Evolutionary conservation across 1,284 basidiomycete genomes (phyloP).

Genomic region (Pseudozyma sp.): DNA sequence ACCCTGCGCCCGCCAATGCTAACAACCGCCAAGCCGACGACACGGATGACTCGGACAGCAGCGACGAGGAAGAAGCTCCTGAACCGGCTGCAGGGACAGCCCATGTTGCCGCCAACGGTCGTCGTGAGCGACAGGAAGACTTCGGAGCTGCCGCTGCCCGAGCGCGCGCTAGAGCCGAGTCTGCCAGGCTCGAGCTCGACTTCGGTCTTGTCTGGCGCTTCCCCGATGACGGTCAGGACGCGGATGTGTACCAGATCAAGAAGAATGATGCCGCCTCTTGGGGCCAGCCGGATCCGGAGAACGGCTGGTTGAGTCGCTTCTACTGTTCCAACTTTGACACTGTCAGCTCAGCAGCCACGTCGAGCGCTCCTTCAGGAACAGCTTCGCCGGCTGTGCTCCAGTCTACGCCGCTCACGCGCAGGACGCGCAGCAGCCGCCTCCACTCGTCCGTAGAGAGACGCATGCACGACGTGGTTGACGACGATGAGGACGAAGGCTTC

Average conservation of each 20-base stretch:
- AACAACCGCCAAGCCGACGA: slow-evolving; percentile 18
- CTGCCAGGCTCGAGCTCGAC: slow-evolving; percentile 54
- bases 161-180: slow-evolving; percentile 42
- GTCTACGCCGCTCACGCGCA: slow-evolving; percentile 45
- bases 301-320: slow-evolving; percentile 63
- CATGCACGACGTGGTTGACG: slow-evolving; percentile 45
- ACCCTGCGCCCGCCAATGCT: slow-evolving; percentile 5
- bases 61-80: slow-evolving; percentile 11
- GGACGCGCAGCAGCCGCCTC: slow-evolving; percentile 34
- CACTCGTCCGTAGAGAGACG: slow-evolving; percentile 45
- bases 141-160: slow-evolving; percentile 34
- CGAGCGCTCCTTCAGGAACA: slow-evolving; percentile 36
- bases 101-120: slow-evolving; percentile 2
- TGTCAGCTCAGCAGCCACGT: slow-evolving; percentile 32
- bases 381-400: slow-evolving; percentile 44
- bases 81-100: not conserved
- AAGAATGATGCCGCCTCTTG: slow-evolving; percentile 47
- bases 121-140: slow-evolving; percentile 23
- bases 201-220: slow-evolving; percentile 62
- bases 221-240: slow-evolving; percentile 59
- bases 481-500: slow-evolving; percentile 32
- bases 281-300: slow-evolving; percentile 59
- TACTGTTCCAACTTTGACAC: slow-evolving; percentile 59
- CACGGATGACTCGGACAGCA: slow-evolving; percentile 13
- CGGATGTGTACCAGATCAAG: slow-evolving; percentile 44